Conservation (phyloP, 225 moss, liverwort and hornwort genomes). For the Bryum argenteum region DNA sequence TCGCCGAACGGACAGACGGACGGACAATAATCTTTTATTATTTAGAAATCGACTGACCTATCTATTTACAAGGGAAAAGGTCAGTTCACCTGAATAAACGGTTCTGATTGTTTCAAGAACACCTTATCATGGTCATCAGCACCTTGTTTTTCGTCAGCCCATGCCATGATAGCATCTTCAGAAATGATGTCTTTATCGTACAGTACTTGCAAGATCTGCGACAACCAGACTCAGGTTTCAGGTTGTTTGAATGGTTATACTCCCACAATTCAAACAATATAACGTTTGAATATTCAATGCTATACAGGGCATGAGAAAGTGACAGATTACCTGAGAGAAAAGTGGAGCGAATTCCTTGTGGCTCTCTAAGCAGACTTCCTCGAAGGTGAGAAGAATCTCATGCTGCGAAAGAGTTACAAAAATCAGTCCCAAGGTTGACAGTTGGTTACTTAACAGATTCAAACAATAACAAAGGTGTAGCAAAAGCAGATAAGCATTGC, state of each 20-base stretch:
- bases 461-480: not conserved
- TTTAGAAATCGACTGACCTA: not conserved
- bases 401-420: constrained; percentile 60
- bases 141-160: constrained; percentile 88
- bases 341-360: constrained; percentile 79
- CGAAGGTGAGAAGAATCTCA: constrained; percentile 90
- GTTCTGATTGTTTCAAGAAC: constrained; percentile 77
- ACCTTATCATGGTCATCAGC: constrained; percentile 88
- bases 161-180: constrained; percentile 85
- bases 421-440: constrained; percentile 10
- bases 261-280: not conserved
- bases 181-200: constrained; percentile 84
- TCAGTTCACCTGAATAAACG: constrained; percentile 75
- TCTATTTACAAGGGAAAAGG: not conserved
- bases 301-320: constrained; percentile 7
- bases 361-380: constrained; percentile 78
- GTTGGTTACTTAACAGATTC: too few species aligned
- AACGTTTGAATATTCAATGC: not conserved
- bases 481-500: not conserved
- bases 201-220: constrained; percentile 77
- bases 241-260: not conserved
- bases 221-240: constrained; percentile 20
- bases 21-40: too few species aligned
- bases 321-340: constrained; percentile 65
- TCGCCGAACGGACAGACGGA: too few species aligned